These are phyloP conservation scores for Talaromyces sp. DNA, from an alignment of 2,329 filamentous ascomycete genomes.

Conservation along the genomic window DNA sequence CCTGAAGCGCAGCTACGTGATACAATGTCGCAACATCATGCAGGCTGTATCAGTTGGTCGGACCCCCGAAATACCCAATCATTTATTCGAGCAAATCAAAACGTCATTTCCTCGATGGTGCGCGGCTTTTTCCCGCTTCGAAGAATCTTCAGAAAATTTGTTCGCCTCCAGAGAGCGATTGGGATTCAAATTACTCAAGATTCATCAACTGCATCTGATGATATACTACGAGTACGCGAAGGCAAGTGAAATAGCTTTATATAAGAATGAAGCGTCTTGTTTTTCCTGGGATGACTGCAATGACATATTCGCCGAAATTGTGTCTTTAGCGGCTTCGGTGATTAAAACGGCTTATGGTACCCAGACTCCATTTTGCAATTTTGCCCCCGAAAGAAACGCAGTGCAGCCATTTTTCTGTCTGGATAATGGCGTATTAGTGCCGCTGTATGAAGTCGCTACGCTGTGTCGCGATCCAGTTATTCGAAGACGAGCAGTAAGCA, in stretches of 20 bases:
- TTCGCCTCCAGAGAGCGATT: background rate
- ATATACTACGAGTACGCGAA: constrained; percentile 6
- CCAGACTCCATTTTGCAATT: background rate
- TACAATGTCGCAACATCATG: constrained; percentile 7
- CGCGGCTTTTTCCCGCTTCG: background rate
- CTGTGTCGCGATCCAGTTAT: constrained; percentile 4
- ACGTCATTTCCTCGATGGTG: constrained; percentile 1
- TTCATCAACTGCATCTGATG: background rate
- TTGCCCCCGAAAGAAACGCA: constrained; percentile 1
- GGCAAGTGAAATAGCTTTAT: constrained; percentile 1
- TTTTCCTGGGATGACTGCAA: constrained; percentile 12
- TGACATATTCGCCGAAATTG: background rate
- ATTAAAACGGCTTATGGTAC: background rate
- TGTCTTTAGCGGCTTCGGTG: constrained; percentile 17
- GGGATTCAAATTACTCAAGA: background rate
- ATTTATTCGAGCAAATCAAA: constrained; percentile 2
- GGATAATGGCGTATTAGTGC: constrained; percentile 2
- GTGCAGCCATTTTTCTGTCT: background rate
- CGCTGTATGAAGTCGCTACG: constrained; percentile 3
- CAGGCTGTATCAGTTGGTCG: background rate
- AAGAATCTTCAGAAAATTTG: background rate
- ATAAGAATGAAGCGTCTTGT: constrained; percentile 3
- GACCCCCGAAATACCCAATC: background rate
- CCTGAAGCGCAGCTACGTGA: background rate
- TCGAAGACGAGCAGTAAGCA: background rate